phyloP scores from a whole-genome alignment of 1,139 yeast species.

The Magnusiomyces clavatus region DNA sequence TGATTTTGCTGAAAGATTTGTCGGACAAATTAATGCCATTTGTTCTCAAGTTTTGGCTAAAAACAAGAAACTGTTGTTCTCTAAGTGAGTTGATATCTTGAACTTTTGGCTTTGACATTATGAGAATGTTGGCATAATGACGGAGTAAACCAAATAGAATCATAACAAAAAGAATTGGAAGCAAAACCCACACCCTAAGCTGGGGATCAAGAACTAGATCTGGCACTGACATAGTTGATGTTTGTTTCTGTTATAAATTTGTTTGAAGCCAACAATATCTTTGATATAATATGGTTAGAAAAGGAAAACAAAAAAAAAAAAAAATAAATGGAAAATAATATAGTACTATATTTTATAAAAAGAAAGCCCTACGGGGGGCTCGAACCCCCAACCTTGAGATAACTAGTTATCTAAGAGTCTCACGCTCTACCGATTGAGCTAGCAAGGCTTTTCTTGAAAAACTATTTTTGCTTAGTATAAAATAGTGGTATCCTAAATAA shows the following conservation, averaged over 20 bases:
- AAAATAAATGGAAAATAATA: no score
- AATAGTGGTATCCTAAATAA: no score
- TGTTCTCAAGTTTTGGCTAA: conserved; percentile 46
- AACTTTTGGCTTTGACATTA: conserved; percentile 52
- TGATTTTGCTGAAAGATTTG: conserved; percentile 44
- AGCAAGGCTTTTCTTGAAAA: conserved; percentile 5
- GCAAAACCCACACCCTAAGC: conserved; percentile 79
- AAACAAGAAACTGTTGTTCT: conserved; percentile 50
- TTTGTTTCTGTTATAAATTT: not conserved
- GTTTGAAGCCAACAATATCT: no score
- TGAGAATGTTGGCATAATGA: conserved; percentile 54
- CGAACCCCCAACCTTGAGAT: conserved; percentile 8
- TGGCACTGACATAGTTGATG: conserved; percentile 30
- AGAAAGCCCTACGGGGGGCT: conserved; percentile 7
- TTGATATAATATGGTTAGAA: no score
- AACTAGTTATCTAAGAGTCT: conserved; percentile 5
- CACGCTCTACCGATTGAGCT: conserved; percentile 8
- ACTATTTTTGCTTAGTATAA: no score
- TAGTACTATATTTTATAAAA: not conserved
- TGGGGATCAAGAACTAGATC: conserved; percentile 69
- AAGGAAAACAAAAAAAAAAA: no score
- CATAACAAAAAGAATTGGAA: conserved; percentile 89
- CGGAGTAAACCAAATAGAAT: conserved; percentile 80
- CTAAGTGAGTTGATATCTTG: conserved; percentile 46
- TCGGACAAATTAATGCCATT: conserved; percentile 43